Conservation (phyloP, 352 stramenopile genomes). For the Pythium brachiatum region DNA sequence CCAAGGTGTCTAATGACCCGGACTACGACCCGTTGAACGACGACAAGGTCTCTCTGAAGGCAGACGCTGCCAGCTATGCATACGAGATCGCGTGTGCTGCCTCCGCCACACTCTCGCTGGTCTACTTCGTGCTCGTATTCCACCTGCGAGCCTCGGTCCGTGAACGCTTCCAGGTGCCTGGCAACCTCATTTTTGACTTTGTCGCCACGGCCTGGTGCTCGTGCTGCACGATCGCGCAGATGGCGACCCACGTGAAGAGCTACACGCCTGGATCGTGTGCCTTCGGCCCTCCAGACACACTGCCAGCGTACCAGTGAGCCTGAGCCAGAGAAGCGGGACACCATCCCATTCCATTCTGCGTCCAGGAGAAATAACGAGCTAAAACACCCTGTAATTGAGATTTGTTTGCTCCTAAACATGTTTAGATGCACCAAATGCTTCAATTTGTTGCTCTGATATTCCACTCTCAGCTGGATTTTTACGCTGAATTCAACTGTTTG, state of each 20-base stretch:
- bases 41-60: not conserved
- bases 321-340: too few species aligned
- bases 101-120: constrained; percentile 2
- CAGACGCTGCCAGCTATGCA: not conserved
- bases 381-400: not conserved
- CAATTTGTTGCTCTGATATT: not conserved
- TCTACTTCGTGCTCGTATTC: constrained; percentile 6
- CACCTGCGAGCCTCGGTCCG: constrained; percentile 12
- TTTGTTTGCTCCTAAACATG: not conserved
- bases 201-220: constrained; percentile 27
- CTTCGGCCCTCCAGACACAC: constrained; percentile 34
- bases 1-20: not conserved
- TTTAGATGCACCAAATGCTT: not conserved
- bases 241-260: constrained; percentile 49
- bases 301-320: constrained; percentile 33
- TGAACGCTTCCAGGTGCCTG: constrained; percentile 16
- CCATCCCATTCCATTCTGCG: too few species aligned
- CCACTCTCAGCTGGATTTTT: not conserved
- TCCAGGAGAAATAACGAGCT: too few species aligned
- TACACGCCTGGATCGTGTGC: constrained; percentile 39
- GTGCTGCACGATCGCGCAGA: constrained; percentile 34
- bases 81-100: not conserved
- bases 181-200: not conserved
- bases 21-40: not conserved
- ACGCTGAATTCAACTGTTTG: not conserved